Evolutionary conservation across 305 asterid genomes (phyloP), one percentile per base, ranked within the genome.

Genomic region (Solanum hybrid): DNA sequence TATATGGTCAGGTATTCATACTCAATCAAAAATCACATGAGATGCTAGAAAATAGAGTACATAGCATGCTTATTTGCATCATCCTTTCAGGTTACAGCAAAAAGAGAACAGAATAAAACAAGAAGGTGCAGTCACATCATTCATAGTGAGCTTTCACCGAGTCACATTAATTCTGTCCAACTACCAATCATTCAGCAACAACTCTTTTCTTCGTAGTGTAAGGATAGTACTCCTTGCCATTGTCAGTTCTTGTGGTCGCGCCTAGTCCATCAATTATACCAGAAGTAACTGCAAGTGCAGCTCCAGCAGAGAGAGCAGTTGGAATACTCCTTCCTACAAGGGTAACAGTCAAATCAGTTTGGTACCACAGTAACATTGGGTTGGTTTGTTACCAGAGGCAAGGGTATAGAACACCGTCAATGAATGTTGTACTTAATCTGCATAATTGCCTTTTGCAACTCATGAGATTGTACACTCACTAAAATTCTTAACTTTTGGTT

Each of bases 261-360:
- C 96, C 99, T 92, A 97, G 95, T 61, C 92, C 90, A 89, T 97
- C 99, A 90, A 97, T 93, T 89, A 92, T 26, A 39, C 96, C 90
- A 24, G 99, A 96, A 78, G 98, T 95, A 51, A 91, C 95, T 31
- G 99, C 99, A 61, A 97, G 93, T 76, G 98, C 97, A 86, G 98
- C 95, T 88, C 99, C 99, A 4, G 98, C 99, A 37, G 96, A 93
- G 89, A 98, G 37, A 77, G 98, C 99, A 1, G 98, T 92, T 41
- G 97, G 68, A 83, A 98, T 93, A 93, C 97, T 98, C 95, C 92
- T 98, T 89, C 98, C 99, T 98, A 93, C 68, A 89, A 81, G n/a
- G 31, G 26, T 51, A 70, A 83, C 37, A 38, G 88, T 29, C 12
- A 39, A 70, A 61, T 87, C 41, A 88, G 91, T 87, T 22, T 6